phyloP scores from a whole-genome alignment of 2,329 filamentous ascomycete species.

The Volutella citrinella region DNA sequence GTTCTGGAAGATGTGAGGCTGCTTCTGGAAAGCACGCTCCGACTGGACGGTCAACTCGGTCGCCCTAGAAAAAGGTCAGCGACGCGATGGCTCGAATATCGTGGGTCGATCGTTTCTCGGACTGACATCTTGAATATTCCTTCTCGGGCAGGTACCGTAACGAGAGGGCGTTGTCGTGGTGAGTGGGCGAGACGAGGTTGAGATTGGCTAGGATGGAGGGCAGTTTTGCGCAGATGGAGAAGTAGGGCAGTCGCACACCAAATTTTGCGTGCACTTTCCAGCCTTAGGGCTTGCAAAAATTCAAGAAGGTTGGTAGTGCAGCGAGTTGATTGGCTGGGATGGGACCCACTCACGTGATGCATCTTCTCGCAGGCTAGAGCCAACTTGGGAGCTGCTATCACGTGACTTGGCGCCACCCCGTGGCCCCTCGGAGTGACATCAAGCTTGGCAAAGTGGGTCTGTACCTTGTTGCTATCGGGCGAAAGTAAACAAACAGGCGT shows the following conservation, averaged over 20 bases:
- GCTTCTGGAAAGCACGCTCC: conserved; percentile 99
- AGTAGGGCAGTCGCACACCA: conserved; percentile 36
- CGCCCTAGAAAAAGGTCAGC: conserved; percentile 66
- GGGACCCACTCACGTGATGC: conserved; percentile 29
- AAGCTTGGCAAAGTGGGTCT: conserved; percentile 19
- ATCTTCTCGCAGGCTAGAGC: too few species aligned
- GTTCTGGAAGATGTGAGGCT: conserved; percentile 99
- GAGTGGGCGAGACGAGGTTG: conserved; percentile 33
- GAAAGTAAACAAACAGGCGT: conserved; percentile 40
- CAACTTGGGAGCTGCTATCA: too few species aligned
- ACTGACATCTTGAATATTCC: conserved; percentile 45
- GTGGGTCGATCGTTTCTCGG: conserved; percentile 11
- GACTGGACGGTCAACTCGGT: conserved; percentile 99
- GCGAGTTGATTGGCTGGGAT: conserved; percentile 15
- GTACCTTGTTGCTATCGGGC: conserved; percentile 18
- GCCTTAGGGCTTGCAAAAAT: conserved; percentile 42
- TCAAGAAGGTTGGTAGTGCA: conserved; percentile 31
- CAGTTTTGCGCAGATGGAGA: conserved; percentile 36
- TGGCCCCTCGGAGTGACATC: conserved; percentile 6
- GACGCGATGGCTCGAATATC: conserved; percentile 17
- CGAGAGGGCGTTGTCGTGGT: conserved; percentile 38
- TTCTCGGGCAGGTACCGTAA: conserved; percentile 37
- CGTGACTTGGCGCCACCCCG: conserved; percentile 17
- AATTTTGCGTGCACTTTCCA: conserved; percentile 30
- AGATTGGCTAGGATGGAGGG: conserved; percentile 24